Evolutionary conservation across 176 grass and related monocot species (phyloP), one percentile per base, ranked within the genome.

Genomic region (Triticum dicoccoides): DNA sequence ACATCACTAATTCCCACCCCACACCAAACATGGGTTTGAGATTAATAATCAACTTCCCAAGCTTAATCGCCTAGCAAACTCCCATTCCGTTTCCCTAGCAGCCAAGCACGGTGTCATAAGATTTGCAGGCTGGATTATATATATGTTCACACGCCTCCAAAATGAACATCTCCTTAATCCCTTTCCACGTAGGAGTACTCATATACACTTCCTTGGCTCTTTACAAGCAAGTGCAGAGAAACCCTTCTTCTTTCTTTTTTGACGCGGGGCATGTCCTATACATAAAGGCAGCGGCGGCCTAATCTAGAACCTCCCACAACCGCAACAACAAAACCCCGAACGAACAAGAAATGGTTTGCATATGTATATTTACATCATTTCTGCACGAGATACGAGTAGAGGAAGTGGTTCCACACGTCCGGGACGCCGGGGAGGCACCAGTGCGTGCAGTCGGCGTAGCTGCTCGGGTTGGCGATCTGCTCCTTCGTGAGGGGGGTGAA

Each of bases 351-450:
- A 69, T 41, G 74, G 30, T 21, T 56, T 77, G 52, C 9, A 27
- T 9, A 21, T 12, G 61, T 18, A 8, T 21, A 35, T 25, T 1
- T 63, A 59, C 23, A 11, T n/a, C 30, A 86, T 82, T 85, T 84
- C 13, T 76, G 42, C 76, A 88, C 15, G 6, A 91, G 77, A 8
- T 92, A 92, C 20, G 86, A 71, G 5, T 90, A 97, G 51, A 97
- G 10, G 69, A 97, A 85, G 61, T 90, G 88, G 3, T 97, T 97
- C 94, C 94, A 97, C 4, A 90, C 90, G 65, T 97, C 94, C 52
- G 94, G 83, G 58, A 97, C 88, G 2, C 94, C 94, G 0, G 94
- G 94, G n/a, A 97, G 83, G 70, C 94, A 97, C 90, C 90, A 97
- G 23, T 97, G 94, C 3, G 86, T 97, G 83, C 94, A 97, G 18